Conservation (phyloP, 2,329 filamentous ascomycete species). For the Alternaria sp. region DNA sequence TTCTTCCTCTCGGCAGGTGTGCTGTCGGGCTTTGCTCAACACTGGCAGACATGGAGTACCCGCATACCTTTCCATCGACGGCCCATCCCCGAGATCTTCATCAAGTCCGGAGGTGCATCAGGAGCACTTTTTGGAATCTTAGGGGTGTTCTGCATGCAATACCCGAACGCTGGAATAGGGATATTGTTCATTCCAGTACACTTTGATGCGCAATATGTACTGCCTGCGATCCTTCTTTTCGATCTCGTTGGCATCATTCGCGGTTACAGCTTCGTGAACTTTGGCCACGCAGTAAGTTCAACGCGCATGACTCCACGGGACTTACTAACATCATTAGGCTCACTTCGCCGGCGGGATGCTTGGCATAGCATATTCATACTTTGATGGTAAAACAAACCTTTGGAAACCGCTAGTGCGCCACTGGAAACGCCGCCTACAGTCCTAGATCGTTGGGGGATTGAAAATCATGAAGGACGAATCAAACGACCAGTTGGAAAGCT, state of each 20-base stretch:
- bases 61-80: constrained; percentile 28
- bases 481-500: not conserved
- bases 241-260: constrained; percentile 41
- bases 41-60: constrained; percentile 27
- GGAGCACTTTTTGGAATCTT: constrained; percentile 43
- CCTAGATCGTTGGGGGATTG: not conserved
- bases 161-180: constrained; percentile 36
- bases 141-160: constrained; percentile 41
- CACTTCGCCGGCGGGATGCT: constrained; percentile 40
- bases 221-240: constrained; percentile 42
- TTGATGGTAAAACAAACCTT: constrained; percentile 41
- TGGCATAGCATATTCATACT: constrained; percentile 41
- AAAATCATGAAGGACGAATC: not conserved
- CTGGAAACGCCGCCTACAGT: constrained; percentile 34
- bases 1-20: constrained; percentile 42
- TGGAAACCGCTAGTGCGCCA: constrained; percentile 44
- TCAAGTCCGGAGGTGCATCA: constrained; percentile 42
- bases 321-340: constrained; percentile 33
- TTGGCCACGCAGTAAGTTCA: constrained; percentile 45
- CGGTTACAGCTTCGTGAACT: constrained; percentile 36
- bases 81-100: constrained; percentile 29
- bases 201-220: constrained; percentile 40
- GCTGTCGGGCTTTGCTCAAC: constrained; percentile 40
- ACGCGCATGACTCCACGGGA: not conserved
- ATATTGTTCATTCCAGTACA: constrained; percentile 42